phyloP scores from a whole-genome alignment of 495 filamentous ascomycete species.

The Tuber magnatum region DNA sequence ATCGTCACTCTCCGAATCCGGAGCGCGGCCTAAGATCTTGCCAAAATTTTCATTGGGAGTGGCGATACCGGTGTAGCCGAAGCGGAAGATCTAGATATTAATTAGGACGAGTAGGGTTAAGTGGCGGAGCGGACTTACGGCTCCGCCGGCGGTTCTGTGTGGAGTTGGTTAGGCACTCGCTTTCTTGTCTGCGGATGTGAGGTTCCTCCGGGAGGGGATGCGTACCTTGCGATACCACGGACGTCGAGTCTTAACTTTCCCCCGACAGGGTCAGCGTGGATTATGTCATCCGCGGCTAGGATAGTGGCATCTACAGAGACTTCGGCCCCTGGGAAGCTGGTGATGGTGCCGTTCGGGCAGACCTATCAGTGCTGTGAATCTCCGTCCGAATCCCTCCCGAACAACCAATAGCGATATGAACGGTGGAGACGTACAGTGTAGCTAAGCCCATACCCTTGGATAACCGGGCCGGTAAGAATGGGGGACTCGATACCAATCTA shows the following conservation, averaged over 20 bases:
- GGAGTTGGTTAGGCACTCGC: background rate
- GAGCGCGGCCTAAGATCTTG: background rate
- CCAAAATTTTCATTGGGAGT: background rate
- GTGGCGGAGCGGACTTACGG: background rate
- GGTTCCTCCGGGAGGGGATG: background rate
- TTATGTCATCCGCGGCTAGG: background rate
- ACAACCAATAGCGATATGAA: background rate
- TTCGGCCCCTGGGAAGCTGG: background rate
- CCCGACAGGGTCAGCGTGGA: background rate
- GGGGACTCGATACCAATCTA: background rate
- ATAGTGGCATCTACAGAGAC: background rate
- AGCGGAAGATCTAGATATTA: background rate
- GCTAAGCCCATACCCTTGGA: background rate
- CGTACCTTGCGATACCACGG: background rate
- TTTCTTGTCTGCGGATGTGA: too few relatives aligned
- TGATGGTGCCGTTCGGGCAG: background rate
- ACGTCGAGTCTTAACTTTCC: background rate
- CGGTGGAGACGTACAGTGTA: background rate
- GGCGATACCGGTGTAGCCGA: background rate
- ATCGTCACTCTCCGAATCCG: background rate
- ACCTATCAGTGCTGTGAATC: background rate
- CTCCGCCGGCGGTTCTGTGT: background rate
- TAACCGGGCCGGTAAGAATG: background rate
- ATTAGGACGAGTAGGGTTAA: background rate
- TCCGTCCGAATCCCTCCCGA: background rate